Evolutionary conservation across 768 basidiomycete genomes (phyloP).

Genomic region (Lentinula sp.): DNA sequence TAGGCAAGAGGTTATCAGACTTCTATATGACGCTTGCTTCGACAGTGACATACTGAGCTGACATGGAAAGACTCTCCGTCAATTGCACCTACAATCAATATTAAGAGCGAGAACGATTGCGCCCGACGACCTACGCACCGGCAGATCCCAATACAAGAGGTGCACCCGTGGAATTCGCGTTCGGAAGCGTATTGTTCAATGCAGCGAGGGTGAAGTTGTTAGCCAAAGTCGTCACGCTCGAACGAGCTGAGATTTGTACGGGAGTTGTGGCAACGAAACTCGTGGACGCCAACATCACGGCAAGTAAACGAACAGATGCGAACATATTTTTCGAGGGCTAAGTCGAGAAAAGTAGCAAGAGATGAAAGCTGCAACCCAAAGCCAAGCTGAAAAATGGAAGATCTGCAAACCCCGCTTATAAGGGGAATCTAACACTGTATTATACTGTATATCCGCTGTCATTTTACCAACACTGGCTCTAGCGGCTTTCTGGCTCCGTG

Average conservation of each 20-base stretch:
- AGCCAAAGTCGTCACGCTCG: conserved; percentile 12
- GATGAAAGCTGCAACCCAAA: neutral
- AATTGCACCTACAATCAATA: conserved; percentile 22
- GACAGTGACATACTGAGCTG: conserved; percentile 31
- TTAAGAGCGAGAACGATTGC: neutral
- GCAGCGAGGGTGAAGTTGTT: conserved; percentile 42
- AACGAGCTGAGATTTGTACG: neutral
- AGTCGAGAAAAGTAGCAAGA: neutral
- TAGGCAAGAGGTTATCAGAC: conserved; percentile 10
- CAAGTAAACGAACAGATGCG: neutral
- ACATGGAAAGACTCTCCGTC: conserved; percentile 33
- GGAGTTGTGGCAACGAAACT: neutral
- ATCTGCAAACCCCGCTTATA: too few species aligned
- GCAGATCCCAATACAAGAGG: conserved; percentile 39
- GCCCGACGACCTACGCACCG: conserved; percentile 18
- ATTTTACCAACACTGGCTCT: neutral
- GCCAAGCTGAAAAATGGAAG: neutral
- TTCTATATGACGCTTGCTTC: neutral
- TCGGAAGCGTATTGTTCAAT: conserved; percentile 31
- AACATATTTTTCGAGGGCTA: neutral
- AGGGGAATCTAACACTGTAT: too few species aligned
- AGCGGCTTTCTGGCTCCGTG: neutral
- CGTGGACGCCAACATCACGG: neutral
- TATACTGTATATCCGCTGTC: too few species aligned
- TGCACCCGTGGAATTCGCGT: conserved; percentile 37